Evolutionary conservation across 2,329 filamentous ascomycete species (phyloP), one percentile per base, ranked within the genome.

Genomic region (Cordyceps fumosorosea): DNA sequence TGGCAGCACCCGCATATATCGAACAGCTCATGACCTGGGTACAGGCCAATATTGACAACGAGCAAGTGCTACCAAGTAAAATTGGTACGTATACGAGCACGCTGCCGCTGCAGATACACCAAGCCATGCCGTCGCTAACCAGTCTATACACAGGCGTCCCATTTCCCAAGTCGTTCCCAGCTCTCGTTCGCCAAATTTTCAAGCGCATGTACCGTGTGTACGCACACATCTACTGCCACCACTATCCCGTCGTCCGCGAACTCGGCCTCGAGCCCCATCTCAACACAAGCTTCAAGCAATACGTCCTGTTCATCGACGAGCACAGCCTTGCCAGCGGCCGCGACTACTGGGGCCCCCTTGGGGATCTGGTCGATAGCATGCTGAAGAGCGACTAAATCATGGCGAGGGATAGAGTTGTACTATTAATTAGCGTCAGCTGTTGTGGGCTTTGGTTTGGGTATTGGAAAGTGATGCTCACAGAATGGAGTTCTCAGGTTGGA

Each of bases 211-310:
- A 98, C 78, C 89, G 95, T 68, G 93, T 99, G 65, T 99, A 99
- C 75, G 95, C 95, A 50, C 95, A 99, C 79, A 96, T 99, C 70
- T 99, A 99, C 85, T 99, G 96, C 81, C 95, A 99, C 77, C 95
- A 99, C 80, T 99, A 99, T 78, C 93, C 93, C 42, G 93, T 99
- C 67, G 89, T 99, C 68, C 89, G 96, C 63, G 92, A 97, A 74
- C 84, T 99, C 45, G 95, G 95, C 24, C 84, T 99, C 63, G 95
- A 99, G 77, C 93, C 96, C 51, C 95, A 99, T 76, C 84, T 99
- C 67, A 99, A 99, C 78, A 99, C 95, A 16, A 96, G 91, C 78
- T 99, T 99, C 86, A 99, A 99, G 83, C 95, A 99, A 77, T 99
- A 98, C 72, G 95, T 99, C 65, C 84, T 99, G 63, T 99, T 99